Conservation (phyloP, 805 yeast species). For the Candida vartiovaarae region DNA sequence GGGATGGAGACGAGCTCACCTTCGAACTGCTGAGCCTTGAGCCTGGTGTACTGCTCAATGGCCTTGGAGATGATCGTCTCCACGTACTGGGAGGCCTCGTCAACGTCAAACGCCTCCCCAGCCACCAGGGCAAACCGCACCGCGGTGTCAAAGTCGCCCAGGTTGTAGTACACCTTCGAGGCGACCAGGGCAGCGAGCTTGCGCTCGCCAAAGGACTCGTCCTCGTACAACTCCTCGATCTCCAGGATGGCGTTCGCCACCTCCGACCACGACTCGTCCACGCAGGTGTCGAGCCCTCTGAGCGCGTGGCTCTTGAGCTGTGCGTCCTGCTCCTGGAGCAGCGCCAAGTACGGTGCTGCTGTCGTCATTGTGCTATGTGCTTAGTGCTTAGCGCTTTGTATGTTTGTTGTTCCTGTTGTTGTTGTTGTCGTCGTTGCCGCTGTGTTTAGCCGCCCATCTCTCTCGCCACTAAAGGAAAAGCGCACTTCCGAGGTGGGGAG, state of each 20-base stretch:
- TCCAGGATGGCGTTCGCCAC: slow-evolving; percentile 84
- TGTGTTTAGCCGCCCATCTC: background rate
- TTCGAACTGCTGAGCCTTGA: slow-evolving; percentile 47
- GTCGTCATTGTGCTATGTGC: slow-evolving; percentile 28
- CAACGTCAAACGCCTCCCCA: slow-evolving; percentile 68
- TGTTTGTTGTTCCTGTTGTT: background rate
- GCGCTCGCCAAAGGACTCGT: slow-evolving; percentile 66
- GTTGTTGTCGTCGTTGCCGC: background rate
- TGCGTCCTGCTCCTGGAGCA: slow-evolving; percentile 76
- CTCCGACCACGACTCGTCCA: slow-evolving; percentile 95
- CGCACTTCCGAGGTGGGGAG: no score
- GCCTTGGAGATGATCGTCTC: slow-evolving; percentile 94
- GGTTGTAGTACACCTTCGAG: slow-evolving; percentile 83
- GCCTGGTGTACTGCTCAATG: slow-evolving; percentile 69
- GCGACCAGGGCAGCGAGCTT: slow-evolving; percentile 85
- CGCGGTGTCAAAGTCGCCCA: slow-evolving; percentile 89
- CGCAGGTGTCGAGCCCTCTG: slow-evolving; percentile 69
- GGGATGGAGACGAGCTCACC: slow-evolving; percentile 38
- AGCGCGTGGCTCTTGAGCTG: slow-evolving; percentile 79
- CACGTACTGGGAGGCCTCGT: slow-evolving; percentile 74
- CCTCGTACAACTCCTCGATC: slow-evolving; percentile 89
- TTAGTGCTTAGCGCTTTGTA: background rate
- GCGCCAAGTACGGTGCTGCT: slow-evolving; percentile 89
- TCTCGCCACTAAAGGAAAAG: no score
- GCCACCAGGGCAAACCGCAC: slow-evolving; percentile 86